A percentile compares a stretch with the other conserved stretches of the same genome.
Evolutionary conservation across 2,329 filamentous ascomycete species (phyloP).

Genomic region (Cytospora schulzeri): DNA sequence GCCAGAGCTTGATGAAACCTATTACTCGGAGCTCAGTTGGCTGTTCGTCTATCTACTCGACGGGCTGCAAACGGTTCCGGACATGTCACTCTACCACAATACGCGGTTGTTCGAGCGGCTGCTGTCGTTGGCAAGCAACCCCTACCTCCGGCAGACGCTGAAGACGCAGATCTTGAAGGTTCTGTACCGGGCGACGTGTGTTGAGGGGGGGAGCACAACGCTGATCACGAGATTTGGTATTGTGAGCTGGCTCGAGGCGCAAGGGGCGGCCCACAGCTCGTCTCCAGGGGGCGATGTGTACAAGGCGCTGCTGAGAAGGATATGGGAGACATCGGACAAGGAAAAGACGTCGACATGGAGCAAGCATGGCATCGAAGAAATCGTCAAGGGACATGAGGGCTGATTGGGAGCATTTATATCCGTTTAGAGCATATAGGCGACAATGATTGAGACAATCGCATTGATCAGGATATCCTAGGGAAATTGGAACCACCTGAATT

Average conservation of each 20-base stretch:
- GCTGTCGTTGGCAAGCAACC: slow-evolving; percentile 68
- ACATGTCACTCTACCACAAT: slow-evolving; percentile 63
- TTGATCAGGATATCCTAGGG: background rate
- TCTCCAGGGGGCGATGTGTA: slow-evolving; percentile 52
- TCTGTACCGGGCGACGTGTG: slow-evolving; percentile 66
- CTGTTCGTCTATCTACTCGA: slow-evolving; percentile 71
- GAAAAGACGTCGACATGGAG: slow-evolving; percentile 70
- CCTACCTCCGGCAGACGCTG: slow-evolving; percentile 61
- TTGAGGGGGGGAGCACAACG: slow-evolving; percentile 76
- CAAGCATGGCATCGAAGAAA: slow-evolving; percentile 44
- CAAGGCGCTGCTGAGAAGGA: slow-evolving; percentile 55
- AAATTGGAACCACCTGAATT: background rate
- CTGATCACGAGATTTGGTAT: slow-evolving; percentile 76
- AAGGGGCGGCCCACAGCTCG: slow-evolving; percentile 44
- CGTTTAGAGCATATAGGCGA: background rate
- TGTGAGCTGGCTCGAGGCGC: slow-evolving; percentile 72
- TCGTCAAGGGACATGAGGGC: slow-evolving; percentile 13
- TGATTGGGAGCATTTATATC: background rate
- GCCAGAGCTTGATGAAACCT: slow-evolving; percentile 71
- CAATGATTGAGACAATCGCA: background rate
- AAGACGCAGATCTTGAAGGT: slow-evolving; percentile 63
- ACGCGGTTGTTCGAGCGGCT: slow-evolving; percentile 74
- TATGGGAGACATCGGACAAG: slow-evolving; percentile 68
- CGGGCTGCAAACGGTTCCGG: slow-evolving; percentile 60
- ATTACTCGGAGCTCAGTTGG: slow-evolving; percentile 75